These are phyloP conservation scores for Erysimum cheiranthoides DNA, from an alignment of 345 rosid genomes.

Conservation along the genomic window DNA sequence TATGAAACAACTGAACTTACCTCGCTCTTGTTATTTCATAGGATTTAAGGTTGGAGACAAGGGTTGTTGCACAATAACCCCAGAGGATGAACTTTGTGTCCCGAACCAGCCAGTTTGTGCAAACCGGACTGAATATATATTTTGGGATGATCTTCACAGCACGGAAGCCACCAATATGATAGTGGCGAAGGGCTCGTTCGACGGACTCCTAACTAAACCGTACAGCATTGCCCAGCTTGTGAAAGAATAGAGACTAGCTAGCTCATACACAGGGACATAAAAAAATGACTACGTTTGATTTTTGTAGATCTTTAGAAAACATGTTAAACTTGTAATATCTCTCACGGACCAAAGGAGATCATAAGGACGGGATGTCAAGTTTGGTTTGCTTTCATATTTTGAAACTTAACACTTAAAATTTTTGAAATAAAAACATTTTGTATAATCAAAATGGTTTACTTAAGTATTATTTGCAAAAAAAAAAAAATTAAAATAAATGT, in stretches of 20 bases:
- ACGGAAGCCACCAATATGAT: constrained; percentile 47
- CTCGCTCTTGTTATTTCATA: not conserved
- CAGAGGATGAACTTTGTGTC: constrained; percentile 43
- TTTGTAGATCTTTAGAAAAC: not conserved
- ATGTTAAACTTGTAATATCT: too few relatives aligned
- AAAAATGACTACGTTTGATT: not conserved
- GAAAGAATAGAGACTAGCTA: constrained; percentile 26
- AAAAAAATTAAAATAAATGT: too few relatives aligned
- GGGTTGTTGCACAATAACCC: constrained; percentile 36
- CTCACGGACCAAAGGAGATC: too few relatives aligned
- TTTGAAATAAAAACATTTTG: too few relatives aligned
- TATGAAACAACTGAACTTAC: not conserved
- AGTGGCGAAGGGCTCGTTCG: constrained; percentile 38
- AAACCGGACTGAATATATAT: constrained; percentile 41
- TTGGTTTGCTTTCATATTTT: too few relatives aligned
- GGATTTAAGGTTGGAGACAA: constrained; percentile 42
- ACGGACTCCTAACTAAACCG: constrained; percentile 27
- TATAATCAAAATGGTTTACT: too few relatives aligned
- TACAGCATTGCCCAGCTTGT: constrained; percentile 35
- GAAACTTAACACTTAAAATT: too few relatives aligned
- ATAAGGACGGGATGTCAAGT: too few relatives aligned
- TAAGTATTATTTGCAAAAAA: too few relatives aligned
- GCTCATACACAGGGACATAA: not conserved
- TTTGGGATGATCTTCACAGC: constrained; percentile 60
- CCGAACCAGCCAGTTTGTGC: constrained; percentile 45